Base-by-base conservation (phyloP, 257 asterid genomes). In the Nicotiana obtusifolia region DNA sequence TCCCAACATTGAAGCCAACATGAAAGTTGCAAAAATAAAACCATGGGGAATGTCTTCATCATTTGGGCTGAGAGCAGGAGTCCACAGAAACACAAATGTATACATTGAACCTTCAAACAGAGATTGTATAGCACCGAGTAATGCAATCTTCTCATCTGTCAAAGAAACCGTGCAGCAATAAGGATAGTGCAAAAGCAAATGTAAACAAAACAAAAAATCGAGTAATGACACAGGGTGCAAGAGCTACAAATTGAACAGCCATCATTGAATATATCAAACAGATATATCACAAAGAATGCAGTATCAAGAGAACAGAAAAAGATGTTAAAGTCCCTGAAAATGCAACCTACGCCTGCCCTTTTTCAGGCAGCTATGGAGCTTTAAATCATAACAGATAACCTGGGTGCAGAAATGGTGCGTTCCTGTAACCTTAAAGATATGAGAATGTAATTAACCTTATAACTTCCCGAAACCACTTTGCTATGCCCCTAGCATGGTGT, bases 31-130 rank as follows among this genome's bases (percentile, higher is more conserved):
- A 85, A 95, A 95, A 60, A 95, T 91, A 81, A 95, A 91, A 62
- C 99, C 99, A 80, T 95, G 99, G 79, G 99, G 99, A 81, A 95
- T 95, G 0, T 92, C 98, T 89, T 95, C 99, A 30, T 91, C 95
- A 81, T 95, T 95, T 75, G 99, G 98, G 86, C 99, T 95, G 77
- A 95, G 88, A 54, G 99, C 98, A 77, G 99, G 99, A 41, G 99
- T 95, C 99, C 99, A 95, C 35, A 95, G 93, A 87, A 95, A 95
- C 86, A 95, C 99, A 80, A 95, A 95, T 19, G 99, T 95, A 66
- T 95, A 95, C 99, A 95, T 95, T 0, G 99, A 95, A 83, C 99
- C 99, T 90, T 95, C 99, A 86, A 95, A 95, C 80, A 95, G 89
- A 71, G 99, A 95, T 86, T 95, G 99, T 88, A 95, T 93, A 26